Base-by-base conservation (phyloP, 2,329 filamentous ascomycete species). In the Arthrobotrys megalospora region DNA sequence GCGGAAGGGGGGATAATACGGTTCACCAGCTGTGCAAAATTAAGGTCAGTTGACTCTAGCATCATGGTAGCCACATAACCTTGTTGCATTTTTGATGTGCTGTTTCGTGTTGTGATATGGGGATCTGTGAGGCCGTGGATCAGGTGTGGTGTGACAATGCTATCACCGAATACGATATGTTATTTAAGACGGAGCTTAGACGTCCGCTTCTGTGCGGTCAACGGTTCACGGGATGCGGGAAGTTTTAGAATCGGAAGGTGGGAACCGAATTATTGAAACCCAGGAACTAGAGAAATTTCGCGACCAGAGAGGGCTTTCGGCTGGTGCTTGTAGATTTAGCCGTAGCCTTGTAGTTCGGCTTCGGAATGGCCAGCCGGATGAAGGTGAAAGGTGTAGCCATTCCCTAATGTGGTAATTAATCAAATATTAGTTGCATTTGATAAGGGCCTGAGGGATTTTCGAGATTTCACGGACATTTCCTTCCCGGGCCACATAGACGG, bases 121-220 rank as follows among this genome's bases (percentile, higher is more conserved):
- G 19, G 52, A 32, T 32, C 32, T 36, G 52, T 32, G 32, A 58
- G 32, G 19, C n/a, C 47, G 24, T 34, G 7, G 64, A 19, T 21
- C 14, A 28, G 41, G 50, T 24, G 73, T 71, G 73, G 73, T 77
- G 50, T 77, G 66, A 77, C 73, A 77, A 71, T 50, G 48, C 32
- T 43, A 66, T 28, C 50, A 73, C 32, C 28, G 43, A 48, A 48
- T 60, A 60, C 19, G 36, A 24, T 60, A 43, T 3, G 14, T 41
- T 41, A 5, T 60, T 36, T 68, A 21, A 21, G 4, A 60, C 48
- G 28, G 24, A 38, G n/a, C 21, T 52, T 52, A 8, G 12, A 50
- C 32, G 12, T 45, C 28, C 36, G 21, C n/a, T 45, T 55, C 21
- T 11, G 64, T 21, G 32, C 34, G 48, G 48, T n/a, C 21, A 43